Base-by-base conservation (phyloP, 768 basidiomycete species). In the Psilocybe azurescens region DNA sequence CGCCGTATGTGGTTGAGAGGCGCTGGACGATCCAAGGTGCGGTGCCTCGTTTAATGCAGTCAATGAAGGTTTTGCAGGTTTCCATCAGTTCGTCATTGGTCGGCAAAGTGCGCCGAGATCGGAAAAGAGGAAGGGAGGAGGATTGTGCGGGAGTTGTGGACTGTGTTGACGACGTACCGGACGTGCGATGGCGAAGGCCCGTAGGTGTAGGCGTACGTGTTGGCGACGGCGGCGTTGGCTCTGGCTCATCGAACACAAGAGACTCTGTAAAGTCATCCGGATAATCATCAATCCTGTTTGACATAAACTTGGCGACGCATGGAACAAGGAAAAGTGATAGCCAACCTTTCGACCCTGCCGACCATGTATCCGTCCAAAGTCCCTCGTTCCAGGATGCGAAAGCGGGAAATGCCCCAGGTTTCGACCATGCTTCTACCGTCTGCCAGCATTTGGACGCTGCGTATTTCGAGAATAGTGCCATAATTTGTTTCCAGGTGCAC, bases 11-110 rank as follows among this genome's bases (percentile, higher is more conserved):
- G 68, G 84, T 85, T 70, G 91, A 87, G 48, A 97, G 82, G 52
- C 93, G 86, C 69, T 97, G 94, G 2, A 94, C 88, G 38, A 98
- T 89, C 96, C 97, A 98, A 10, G 96, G 97, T 0, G 94, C 93
- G 1, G 87, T 89, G 14, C 94, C 93, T 33, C 77, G 79, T 58
- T 78, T 77, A 30, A 83, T 75, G 44, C 79, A 79, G 36, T 77
- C 73, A n/a, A 83, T 76, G 62, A 85, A 83, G 18, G 70, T 44
- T 29, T 70, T 73, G 71, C 83, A 83, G n/a, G 70, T 78, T 41
- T 69, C 67, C 71, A 84, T 83, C 39, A 90, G 78, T 63, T 88
- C 82, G 1, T 79, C 81, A 57, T 85, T 89, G 13, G 86, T 72
- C 32, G 72, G 75, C 58, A 63, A 59, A 58, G 58, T 62, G 38